phyloP scores from a whole-genome alignment of 495 filamentous ascomycete species.

The Aspergillus cavernicola region DNA sequence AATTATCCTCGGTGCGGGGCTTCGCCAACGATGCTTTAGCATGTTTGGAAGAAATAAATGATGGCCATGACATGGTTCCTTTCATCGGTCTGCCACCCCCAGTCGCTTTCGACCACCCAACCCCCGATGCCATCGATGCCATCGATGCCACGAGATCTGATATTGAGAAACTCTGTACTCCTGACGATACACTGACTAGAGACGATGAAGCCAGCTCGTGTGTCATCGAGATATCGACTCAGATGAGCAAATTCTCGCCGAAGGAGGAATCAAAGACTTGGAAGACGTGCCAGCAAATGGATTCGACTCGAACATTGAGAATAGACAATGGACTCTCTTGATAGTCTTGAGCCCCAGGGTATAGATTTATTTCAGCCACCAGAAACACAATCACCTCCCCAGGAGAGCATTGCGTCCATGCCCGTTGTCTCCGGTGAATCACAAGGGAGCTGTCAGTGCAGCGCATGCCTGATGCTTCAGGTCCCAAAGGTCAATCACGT shows the following conservation, averaged over 20 bases:
- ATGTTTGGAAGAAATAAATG: neutral
- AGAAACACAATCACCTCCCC: no score
- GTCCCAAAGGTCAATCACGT: no score
- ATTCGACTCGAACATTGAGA: neutral
- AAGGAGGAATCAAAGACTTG: neutral
- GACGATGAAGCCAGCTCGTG: neutral
- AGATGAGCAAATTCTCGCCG: neutral
- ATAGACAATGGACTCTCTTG: no score
- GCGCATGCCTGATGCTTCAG: no score
- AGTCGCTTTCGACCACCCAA: neutral
- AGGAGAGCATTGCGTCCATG: no score
- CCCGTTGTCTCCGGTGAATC: no score
- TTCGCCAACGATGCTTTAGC: constrained; percentile 22
- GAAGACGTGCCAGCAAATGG: neutral
- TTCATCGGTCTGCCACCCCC: neutral
- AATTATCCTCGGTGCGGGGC: neutral
- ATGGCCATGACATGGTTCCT: neutral
- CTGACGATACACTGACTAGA: neutral
- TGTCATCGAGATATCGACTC: neutral
- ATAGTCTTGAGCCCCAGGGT: no score
- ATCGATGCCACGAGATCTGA: neutral
- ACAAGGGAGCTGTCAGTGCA: no score
- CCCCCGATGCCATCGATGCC: neutral
- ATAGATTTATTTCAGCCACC: no score
- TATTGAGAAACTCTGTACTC: neutral